Percentiles rank a stretch among this genome's conserved stretches.
phyloP scores from a whole-genome alignment of 106 monocot species.

The Gastrodia elata region DNA sequence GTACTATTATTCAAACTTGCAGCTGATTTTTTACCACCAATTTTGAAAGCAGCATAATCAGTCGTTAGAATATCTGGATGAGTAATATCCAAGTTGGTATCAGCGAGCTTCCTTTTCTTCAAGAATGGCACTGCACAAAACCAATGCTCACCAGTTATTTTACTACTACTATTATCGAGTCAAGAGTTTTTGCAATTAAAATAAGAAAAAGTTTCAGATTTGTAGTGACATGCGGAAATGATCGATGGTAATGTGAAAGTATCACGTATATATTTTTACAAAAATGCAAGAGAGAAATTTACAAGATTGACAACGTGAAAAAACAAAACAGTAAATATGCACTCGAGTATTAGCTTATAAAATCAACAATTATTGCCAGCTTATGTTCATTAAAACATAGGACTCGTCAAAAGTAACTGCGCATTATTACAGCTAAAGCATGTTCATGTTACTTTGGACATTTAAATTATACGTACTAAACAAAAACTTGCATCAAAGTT shows the following conservation, averaged over 20 bases:
- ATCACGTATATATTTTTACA: background rate
- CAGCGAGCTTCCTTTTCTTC: constrained; percentile 28
- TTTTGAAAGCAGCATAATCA: constrained; percentile 16
- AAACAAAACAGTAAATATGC: background rate
- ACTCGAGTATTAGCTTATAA: background rate
- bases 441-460: background rate
- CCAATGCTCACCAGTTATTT: background rate
- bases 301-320: background rate
- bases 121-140: constrained; percentile 72
- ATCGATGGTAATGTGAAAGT: background rate
- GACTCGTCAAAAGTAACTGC: background rate
- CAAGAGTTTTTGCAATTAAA: background rate
- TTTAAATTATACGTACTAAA: background rate
- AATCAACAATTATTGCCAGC: background rate
- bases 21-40: constrained; percentile 7
- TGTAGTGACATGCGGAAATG: background rate
- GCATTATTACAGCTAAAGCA: background rate
- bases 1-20: constrained; percentile 11
- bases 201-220: background rate
- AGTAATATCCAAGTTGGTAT: constrained; percentile 1
- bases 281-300: background rate
- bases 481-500: background rate
- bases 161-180: background rate
- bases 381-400: background rate
- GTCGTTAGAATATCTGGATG: constrained; percentile 1